phyloP scores from a whole-genome alignment of 345 rosid genomes.

The Brassica incana region DNA sequence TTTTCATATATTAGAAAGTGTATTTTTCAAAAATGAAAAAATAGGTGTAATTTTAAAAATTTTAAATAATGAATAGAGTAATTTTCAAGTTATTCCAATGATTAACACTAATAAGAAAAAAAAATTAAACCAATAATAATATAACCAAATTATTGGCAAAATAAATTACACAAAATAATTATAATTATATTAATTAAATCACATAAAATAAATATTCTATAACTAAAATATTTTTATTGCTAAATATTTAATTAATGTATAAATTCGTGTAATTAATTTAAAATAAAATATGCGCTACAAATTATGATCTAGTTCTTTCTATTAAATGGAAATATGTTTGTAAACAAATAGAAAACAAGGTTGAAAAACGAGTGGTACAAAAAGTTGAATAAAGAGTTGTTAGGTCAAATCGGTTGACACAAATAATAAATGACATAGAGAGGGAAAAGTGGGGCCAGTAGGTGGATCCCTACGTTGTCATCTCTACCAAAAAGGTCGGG shows the following conservation, averaged over 20 bases:
- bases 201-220: no score
- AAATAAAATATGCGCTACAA: no score
- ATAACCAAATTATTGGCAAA: no score
- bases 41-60: background rate
- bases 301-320: no score
- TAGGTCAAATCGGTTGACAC: constrained; percentile 23
- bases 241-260: no score
- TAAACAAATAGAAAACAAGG: background rate
- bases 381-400: constrained; percentile 6
- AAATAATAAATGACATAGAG: constrained; percentile 18
- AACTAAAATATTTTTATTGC: no score
- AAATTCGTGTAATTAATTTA: no score
- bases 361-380: constrained; percentile 15
- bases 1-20: background rate
- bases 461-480: constrained; percentile 41
- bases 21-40: no score
- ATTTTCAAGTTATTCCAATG: background rate
- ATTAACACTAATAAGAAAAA: no score
- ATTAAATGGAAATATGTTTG: background rate
- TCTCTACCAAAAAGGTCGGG: constrained; percentile 47
- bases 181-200: no score
- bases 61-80: background rate
- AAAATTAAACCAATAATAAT: no score
- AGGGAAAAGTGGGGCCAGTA: constrained; percentile 15
- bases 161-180: no score